phyloP scores from a whole-genome alignment of 176 grass and related monocot genomes.

The Bonia amplexicaulis region DNA sequence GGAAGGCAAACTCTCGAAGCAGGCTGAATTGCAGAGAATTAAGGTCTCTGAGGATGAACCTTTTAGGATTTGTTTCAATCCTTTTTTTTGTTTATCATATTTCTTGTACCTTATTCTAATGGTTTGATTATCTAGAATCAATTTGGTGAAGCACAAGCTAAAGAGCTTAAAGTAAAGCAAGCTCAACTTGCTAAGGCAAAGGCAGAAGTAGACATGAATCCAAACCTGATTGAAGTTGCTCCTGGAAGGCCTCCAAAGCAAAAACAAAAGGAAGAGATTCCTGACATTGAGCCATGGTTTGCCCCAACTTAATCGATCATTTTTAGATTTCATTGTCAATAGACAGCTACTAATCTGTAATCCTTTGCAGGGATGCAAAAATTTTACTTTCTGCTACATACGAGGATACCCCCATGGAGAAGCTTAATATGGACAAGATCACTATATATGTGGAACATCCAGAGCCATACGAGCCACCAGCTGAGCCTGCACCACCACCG shows the following conservation, averaged over 20 bases:
- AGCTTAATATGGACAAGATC: constrained; percentile 81
- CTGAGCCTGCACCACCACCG: constrained; percentile 72
- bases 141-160: constrained; percentile 98
- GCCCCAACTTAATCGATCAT: background rate
- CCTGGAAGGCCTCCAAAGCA: constrained; percentile 54
- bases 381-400: constrained; percentile 56
- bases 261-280: constrained; percentile 86
- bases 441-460: constrained; percentile 93
- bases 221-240: constrained; percentile 89
- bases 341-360: background rate
- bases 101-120: constrained; percentile 14
- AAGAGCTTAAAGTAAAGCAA: constrained; percentile 86
- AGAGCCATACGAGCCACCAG: constrained; percentile 79
- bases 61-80: constrained; percentile 4
- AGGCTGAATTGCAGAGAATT: constrained; percentile 87
- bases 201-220: constrained; percentile 78
- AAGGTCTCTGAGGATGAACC: constrained; percentile 41
- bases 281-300: constrained; percentile 98
- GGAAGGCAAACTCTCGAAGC: constrained; percentile 81
- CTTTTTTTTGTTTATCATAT: constrained; percentile 4
- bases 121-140: constrained; percentile 52
- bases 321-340: background rate
- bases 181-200: constrained; percentile 92
- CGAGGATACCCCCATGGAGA: constrained; percentile 51
- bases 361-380: constrained; percentile 70